Evolutionary conservation across 2,329 filamentous ascomycete species (phyloP).

Genomic region (Chaetothyriales sp.): DNA sequence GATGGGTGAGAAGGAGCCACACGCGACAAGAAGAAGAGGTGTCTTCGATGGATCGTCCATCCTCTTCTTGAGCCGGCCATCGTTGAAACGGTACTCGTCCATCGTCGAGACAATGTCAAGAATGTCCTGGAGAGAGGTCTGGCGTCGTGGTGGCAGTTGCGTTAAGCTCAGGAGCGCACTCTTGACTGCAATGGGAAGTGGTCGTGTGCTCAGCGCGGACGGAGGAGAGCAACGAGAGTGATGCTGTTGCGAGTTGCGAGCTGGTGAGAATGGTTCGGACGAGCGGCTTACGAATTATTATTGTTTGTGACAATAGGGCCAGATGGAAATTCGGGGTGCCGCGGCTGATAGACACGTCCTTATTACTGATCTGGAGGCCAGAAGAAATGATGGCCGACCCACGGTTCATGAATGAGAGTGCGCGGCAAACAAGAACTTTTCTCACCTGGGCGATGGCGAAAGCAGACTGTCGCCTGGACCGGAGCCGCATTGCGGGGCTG

Average conservation of each 20-base stretch:
- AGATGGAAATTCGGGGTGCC: neutral
- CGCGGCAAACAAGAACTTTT: neutral
- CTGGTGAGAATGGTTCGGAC: slow-evolving; percentile 4
- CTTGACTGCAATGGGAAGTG: neutral
- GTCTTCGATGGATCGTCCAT: slow-evolving; percentile 35
- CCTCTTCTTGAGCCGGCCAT: slow-evolving; percentile 29
- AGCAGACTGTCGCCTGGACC: neutral
- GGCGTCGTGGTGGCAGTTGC: slow-evolving; percentile 1
- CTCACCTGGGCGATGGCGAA: neutral
- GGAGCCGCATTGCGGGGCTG: neutral
- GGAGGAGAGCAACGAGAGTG: neutral
- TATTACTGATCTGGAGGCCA: slow-evolving; percentile 1
- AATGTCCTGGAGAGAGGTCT: slow-evolving; percentile 12
- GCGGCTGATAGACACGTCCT: neutral
- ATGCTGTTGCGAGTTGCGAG: slow-evolving; percentile 1
- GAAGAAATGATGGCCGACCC: slow-evolving; percentile 2
- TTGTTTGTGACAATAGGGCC: neutral
- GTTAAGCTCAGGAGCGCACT: neutral
- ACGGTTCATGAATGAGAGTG: neutral
- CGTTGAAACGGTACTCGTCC: slow-evolving; percentile 31
- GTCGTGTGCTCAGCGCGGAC: neutral
- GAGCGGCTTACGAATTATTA: slow-evolving; percentile 1
- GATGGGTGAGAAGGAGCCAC: slow-evolving; percentile 54
- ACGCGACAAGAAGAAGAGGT: slow-evolving; percentile 33
- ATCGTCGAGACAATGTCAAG: slow-evolving; percentile 16